phyloP scores from a whole-genome alignment of 2,329 filamentous ascomycete species.

The Truncatella angustata region DNA sequence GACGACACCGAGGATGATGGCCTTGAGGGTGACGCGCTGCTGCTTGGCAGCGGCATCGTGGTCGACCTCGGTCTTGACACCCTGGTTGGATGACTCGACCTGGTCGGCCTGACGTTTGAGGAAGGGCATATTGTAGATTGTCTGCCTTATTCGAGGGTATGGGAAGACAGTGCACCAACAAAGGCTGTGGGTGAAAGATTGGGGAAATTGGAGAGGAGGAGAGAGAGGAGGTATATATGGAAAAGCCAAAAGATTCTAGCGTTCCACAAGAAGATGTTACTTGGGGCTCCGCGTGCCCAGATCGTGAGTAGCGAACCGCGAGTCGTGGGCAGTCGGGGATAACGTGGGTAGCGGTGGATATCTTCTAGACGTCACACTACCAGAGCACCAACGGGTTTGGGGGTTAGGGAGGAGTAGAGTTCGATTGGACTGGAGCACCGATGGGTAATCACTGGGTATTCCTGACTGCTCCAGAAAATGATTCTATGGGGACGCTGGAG shows the following conservation, averaged over 20 bases:
- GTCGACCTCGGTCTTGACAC: constrained; percentile 11
- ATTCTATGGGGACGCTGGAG: not conserved
- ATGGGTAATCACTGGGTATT: not conserved
- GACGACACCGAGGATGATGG: constrained; percentile 47
- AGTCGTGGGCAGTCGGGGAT: constrained; percentile 3
- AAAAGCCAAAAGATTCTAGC: not conserved
- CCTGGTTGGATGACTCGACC: constrained; percentile 17
- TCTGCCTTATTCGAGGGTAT: not conserved
- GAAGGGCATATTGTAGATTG: constrained; percentile 27
- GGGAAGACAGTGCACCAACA: constrained; percentile 1
- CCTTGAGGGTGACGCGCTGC: constrained; percentile 31
- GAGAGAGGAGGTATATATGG: constrained; percentile 1
- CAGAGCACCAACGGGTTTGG: not conserved
- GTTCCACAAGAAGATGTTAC: not conserved
- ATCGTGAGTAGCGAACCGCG: constrained; percentile 2
- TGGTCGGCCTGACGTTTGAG: constrained; percentile 25
- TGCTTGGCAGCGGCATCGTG: constrained; percentile 1
- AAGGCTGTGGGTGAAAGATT: not conserved
- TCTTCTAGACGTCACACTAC: constrained; percentile 6
- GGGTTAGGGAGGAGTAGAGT: too few relatives aligned
- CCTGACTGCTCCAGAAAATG: not conserved
- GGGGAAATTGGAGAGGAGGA: not conserved
- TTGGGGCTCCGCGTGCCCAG: constrained; percentile 7
- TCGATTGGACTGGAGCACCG: too few relatives aligned
- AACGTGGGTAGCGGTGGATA: not conserved